Evolutionary conservation across 2,329 filamentous ascomycete species (phyloP), one percentile per base, ranked within the genome.

Genomic region (Verticillium nubilum): DNA sequence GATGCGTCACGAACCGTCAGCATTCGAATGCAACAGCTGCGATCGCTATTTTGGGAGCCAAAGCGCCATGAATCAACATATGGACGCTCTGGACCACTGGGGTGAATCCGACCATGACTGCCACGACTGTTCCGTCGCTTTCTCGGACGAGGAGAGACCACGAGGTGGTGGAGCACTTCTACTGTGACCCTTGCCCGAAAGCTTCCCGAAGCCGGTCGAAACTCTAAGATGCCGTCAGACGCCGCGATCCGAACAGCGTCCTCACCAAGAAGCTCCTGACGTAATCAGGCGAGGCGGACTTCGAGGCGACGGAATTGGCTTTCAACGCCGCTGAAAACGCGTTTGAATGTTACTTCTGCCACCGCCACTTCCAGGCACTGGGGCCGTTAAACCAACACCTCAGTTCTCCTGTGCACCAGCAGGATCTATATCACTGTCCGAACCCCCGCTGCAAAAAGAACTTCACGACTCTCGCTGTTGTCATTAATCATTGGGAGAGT

Each of bases 191-290:
- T 17, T 61, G 60, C 26, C 76, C 76, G 0, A 68, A 68, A 0
- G 80, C 81, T 0, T 70, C 67, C 0, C 52, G 86, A 1, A 77
- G 81, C 65, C 78, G 80, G 12, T 76, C 83, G 12, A 69, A 63
- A 3, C 74, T 87, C 4, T 80, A 80, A 67, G 61, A 67, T 0
- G 67, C 76, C 10, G 70, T 87, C 10, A 75, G 76, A 2, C 60
- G 66, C 17, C 72, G 74, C 1, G 85, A 88, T 60, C 74, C 76
- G 0, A 52, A 72, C 4, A 77, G 81, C 13, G 3, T 76, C 33
- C 78, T 88, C 57, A 80, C 82, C 5, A 81, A 79, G 60, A 79
- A 77, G 3, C 74, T 81, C 27, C 67, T 86, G n/a, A 76, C 70
- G 25, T 81, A 78, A 77, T 62, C 72, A 10, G 72, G 15, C 37